Evolutionary conservation across 176 grass and related monocot genomes (phyloP).

Genomic region (Triticum monococcum): DNA sequence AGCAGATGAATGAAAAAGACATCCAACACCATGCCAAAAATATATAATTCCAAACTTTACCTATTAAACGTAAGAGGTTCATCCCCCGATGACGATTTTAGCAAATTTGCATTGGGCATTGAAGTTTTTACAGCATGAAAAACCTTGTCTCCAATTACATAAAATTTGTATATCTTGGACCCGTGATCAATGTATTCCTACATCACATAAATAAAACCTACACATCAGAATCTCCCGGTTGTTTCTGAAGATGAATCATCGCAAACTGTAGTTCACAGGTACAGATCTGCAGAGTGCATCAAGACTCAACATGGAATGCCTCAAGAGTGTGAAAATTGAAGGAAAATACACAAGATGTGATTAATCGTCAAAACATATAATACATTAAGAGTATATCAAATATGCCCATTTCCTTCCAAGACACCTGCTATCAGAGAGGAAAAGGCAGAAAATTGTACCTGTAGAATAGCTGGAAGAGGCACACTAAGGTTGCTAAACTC

Average conservation of each 20-base stretch:
- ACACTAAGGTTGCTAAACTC: slow-evolving; percentile 70
- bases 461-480: slow-evolving; percentile 91
- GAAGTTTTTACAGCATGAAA: slow-evolving; percentile 85
- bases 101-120: slow-evolving; percentile 85
- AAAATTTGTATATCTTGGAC: slow-evolving; percentile 87
- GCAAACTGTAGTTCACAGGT: neutral
- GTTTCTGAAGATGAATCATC: neutral
- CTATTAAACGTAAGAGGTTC: slow-evolving; percentile 83
- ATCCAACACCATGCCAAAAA: neutral
- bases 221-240: neutral
- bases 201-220: slow-evolving; percentile 37
- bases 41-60: slow-evolving; percentile 19
- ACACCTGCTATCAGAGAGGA: neutral
- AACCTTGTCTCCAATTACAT: slow-evolving; percentile 77
- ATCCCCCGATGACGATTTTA: slow-evolving; percentile 51
- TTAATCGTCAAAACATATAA: neutral
- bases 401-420: neutral
- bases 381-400: neutral
- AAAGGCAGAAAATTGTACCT: slow-evolving; percentile 50
- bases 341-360: neutral
- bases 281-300: neutral
- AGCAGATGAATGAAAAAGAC: neutral
- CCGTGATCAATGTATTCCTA: slow-evolving; percentile 97
- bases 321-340: neutral
- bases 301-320: neutral